Conservation (phyloP, 1,284 basidiomycete species). For the Ceraceosorus bombacis region DNA sequence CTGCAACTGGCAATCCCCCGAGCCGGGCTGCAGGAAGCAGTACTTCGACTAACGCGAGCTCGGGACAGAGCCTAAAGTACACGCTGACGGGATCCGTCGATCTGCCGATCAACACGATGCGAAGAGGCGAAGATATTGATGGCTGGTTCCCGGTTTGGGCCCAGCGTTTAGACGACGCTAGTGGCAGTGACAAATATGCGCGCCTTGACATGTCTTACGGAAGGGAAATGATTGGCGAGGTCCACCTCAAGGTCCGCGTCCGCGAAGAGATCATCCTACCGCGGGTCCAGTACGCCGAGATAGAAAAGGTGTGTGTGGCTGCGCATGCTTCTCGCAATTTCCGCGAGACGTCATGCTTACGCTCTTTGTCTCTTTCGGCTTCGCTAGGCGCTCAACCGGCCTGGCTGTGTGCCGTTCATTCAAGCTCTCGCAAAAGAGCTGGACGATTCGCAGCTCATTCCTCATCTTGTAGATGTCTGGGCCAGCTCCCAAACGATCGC, state of each 20-base stretch:
- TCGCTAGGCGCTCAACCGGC: constrained; percentile 15
- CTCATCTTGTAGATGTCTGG: constrained; percentile 29
- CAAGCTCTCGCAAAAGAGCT: constrained; percentile 21
- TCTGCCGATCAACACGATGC: constrained; percentile 33
- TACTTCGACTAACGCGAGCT: not conserved
- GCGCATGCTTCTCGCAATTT: not conserved
- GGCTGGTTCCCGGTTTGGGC: constrained; percentile 42
- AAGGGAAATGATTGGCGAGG: constrained; percentile 30
- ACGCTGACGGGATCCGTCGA: constrained; percentile 30
- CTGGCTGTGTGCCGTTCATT: constrained; percentile 18
- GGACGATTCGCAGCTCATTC: constrained; percentile 28
- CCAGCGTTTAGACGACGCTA: not conserved
- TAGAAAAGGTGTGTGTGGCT: constrained; percentile 9
- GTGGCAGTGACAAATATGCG: not conserved
- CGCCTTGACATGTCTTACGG: constrained; percentile 5
- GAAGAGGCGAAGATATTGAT: constrained; percentile 35
- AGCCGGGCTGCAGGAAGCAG: not conserved
- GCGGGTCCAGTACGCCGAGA: constrained; percentile 25
- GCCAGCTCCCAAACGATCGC: constrained; percentile 33
- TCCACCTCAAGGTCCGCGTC: constrained; percentile 23
- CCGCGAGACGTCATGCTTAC: not conserved
- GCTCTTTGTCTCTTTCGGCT: not conserved
- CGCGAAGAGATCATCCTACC: constrained; percentile 31
- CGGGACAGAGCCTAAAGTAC: constrained; percentile 15
- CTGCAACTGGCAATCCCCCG: constrained; percentile 5